A percentile compares a stretch with the other conserved stretches of the same genome.
Evolutionary conservation across 1,284 basidiomycete genomes (phyloP).

Genomic region (Tilletia horrida): DNA sequence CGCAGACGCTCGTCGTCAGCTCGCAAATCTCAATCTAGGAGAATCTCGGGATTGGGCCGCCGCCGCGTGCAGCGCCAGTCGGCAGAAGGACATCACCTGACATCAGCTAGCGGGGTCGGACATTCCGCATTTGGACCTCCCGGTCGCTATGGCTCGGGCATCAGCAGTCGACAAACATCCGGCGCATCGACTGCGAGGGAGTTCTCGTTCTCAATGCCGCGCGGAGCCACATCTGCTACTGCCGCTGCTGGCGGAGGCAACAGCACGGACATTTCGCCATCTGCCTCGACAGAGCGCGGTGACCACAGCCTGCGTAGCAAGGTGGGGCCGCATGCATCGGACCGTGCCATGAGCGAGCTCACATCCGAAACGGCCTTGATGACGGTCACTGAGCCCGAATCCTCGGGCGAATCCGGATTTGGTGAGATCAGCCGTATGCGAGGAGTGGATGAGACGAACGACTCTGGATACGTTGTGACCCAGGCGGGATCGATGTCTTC

Average conservation of each 20-base stretch:
- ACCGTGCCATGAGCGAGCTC: neutral
- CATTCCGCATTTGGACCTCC: neutral
- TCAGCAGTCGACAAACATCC: constrained; percentile 13
- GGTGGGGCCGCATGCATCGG: neutral
- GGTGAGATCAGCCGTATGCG: neutral
- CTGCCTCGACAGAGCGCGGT: constrained; percentile 5
- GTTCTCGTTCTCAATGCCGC: constrained; percentile 16
- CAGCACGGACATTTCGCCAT: constrained; percentile 4
- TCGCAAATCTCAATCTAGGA: neutral
- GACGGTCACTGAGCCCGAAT: neutral
- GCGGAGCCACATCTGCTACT: neutral
- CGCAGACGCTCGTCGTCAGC: constrained; percentile 1
- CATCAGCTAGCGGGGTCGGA: neutral
- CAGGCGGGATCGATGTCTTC: constrained; percentile 13
- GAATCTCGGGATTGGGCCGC: constrained; percentile 7
- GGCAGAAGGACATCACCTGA: neutral
- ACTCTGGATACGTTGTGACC: neutral
- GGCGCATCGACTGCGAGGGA: constrained; percentile 10
- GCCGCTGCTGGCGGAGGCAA: constrained; percentile 2
- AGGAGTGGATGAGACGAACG: constrained; percentile 2
- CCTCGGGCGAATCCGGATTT: constrained; percentile 1
- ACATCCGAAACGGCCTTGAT: neutral
- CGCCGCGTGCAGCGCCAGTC: constrained; percentile 4
- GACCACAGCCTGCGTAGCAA: neutral
- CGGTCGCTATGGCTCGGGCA: constrained; percentile 2